Evolutionary conservation across 768 basidiomycete species (phyloP).

Genomic region (Boletellus ananiceps): DNA sequence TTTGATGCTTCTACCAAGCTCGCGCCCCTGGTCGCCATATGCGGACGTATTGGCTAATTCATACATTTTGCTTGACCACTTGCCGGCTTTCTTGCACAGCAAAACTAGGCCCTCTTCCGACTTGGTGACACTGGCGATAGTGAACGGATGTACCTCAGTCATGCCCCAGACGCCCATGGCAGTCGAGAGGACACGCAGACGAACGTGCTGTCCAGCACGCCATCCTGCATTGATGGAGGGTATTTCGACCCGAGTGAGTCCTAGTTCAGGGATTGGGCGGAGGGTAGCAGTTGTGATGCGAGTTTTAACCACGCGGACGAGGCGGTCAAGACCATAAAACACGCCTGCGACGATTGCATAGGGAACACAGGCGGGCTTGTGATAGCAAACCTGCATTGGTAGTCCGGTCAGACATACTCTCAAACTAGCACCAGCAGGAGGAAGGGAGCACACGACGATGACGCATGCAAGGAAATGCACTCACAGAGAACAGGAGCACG

Average conservation of each 20-base stretch:
- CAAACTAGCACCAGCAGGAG: background rate
- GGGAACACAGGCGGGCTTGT: slow-evolving; percentile 46
- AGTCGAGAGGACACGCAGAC: slow-evolving; percentile 58
- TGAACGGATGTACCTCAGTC: slow-evolving; percentile 74
- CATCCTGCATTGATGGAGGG: slow-evolving; percentile 65
- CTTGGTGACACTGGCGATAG: slow-evolving; percentile 62
- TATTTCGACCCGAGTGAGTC: slow-evolving; percentile 61
- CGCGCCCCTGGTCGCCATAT: slow-evolving; percentile 28
- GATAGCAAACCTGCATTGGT: slow-evolving; percentile 40
- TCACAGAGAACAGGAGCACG: slow-evolving; percentile 53
- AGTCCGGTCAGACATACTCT: background rate
- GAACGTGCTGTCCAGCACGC: slow-evolving; percentile 81
- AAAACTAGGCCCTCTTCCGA: slow-evolving; percentile 60
- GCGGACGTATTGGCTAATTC: slow-evolving; percentile 40
- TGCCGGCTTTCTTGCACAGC: slow-evolving; percentile 61
- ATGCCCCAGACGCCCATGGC: slow-evolving; percentile 53
- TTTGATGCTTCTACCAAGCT: slow-evolving; percentile 27
- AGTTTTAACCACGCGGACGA: slow-evolving; percentile 62
- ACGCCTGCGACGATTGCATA: slow-evolving; percentile 49
- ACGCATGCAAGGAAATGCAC: slow-evolving; percentile 14
- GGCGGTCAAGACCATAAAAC: slow-evolving; percentile 55
- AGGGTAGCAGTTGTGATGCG: slow-evolving; percentile 57
- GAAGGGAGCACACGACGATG: too few species aligned
- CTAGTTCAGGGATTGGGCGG: slow-evolving; percentile 57
- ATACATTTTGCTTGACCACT: slow-evolving; percentile 60